Conservation (phyloP, 2,329 filamentous ascomycete species). For the Fusarium sp. region DNA sequence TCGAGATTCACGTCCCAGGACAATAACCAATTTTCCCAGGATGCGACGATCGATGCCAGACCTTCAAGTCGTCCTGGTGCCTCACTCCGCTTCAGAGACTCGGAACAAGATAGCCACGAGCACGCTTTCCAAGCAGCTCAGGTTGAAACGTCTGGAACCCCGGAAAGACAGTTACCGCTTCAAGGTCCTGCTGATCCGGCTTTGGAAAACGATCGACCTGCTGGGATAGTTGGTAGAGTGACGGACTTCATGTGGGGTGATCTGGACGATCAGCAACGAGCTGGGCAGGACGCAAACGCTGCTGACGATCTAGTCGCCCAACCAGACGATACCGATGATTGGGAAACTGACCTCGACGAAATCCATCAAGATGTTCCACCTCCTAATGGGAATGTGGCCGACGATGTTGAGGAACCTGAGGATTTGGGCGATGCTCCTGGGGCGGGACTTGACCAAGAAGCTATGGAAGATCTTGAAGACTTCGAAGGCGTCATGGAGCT, state of each 20-base stretch:
- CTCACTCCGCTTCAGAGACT: slow-evolving; percentile 4
- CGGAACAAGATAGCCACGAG: slow-evolving; percentile 3
- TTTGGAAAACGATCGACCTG: slow-evolving; percentile 29
- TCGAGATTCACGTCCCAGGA: slow-evolving; percentile 8
- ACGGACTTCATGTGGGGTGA: slow-evolving; percentile 75
- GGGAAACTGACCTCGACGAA: slow-evolving; percentile 58
- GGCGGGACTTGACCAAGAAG: slow-evolving; percentile 80
- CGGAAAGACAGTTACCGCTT: slow-evolving; percentile 12
- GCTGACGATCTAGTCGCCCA: slow-evolving; percentile 60
- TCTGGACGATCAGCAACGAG: slow-evolving; percentile 57
- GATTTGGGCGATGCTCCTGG: slow-evolving; percentile 75
- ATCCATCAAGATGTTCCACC: slow-evolving; percentile 54
- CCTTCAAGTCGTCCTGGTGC: background rate
- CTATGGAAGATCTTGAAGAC: slow-evolving; percentile 89
- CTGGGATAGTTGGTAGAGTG: slow-evolving; percentile 55
- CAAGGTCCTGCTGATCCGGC: slow-evolving; percentile 29
- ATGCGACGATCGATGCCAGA: slow-evolving; percentile 1
- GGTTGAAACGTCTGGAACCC: slow-evolving; percentile 1
- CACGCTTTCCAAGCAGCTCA: slow-evolving; percentile 15
- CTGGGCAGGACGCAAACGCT: slow-evolving; percentile 56
- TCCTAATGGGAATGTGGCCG: slow-evolving; percentile 37
- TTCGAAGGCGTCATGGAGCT: slow-evolving; percentile 96
- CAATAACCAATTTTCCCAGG: background rate
- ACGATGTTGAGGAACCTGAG: slow-evolving; percentile 55
- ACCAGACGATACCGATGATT: slow-evolving; percentile 51